Conservation (phyloP, 371 early-diverging fungal species). For the Circinella umbellata region DNA sequence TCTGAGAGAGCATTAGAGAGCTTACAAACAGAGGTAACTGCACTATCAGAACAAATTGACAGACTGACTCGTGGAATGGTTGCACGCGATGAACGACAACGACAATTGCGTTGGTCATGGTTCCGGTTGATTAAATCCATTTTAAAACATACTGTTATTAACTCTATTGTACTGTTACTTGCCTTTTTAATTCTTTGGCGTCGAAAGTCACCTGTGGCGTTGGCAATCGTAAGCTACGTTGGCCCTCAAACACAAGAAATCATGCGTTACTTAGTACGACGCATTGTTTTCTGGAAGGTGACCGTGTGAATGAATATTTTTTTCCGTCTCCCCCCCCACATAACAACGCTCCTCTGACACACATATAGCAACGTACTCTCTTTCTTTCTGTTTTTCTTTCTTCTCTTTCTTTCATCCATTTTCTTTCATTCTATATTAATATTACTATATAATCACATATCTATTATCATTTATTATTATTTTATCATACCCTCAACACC, state of each 20-base stretch:
- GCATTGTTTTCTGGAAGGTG: conserved; percentile 45
- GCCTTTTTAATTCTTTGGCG: conserved; percentile 37
- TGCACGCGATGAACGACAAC: conserved; percentile 30
- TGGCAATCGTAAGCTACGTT: conserved; percentile 32
- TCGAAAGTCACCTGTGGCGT: conserved; percentile 44
- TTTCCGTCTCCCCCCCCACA: background rate
- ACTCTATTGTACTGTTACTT: conserved; percentile 37
- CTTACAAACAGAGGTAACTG: conserved; percentile 55
- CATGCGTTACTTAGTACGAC: conserved; percentile 23
- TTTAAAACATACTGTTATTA: conserved; percentile 38
- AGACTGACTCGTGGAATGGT: conserved; percentile 30
- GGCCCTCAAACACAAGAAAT: conserved; percentile 33
- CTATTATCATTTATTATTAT: no score
- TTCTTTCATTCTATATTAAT: no score
- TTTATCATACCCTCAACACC: no score
- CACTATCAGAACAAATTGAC: conserved; percentile 54
- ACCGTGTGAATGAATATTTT: conserved; percentile 27
- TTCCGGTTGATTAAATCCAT: conserved; percentile 26
- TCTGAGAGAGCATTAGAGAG: conserved; percentile 48
- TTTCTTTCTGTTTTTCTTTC: background rate
- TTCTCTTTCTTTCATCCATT: background rate
- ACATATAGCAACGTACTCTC: no score
- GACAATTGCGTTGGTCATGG: conserved; percentile 29
- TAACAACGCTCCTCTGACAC: no score
- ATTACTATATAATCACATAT: no score